A percentile compares a stretch with the other conserved stretches of the same genome.
Evolutionary conservation across 2,329 filamentous ascomycete genomes (phyloP).

Genomic region (Fusarium solani-melongenae): DNA sequence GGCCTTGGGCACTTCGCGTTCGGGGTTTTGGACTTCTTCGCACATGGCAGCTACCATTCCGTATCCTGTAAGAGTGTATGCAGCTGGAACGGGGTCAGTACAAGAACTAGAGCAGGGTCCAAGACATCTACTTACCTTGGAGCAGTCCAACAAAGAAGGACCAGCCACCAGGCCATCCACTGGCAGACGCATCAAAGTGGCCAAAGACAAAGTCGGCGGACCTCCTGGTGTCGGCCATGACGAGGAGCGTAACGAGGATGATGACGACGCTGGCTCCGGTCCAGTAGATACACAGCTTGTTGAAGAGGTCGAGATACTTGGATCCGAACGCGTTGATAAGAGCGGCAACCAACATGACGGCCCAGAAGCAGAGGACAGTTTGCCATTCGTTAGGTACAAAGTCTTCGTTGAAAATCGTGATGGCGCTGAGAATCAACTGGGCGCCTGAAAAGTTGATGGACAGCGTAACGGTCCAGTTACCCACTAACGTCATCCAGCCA

Average conservation of each 20-base stretch:
- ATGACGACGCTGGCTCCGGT: constrained; percentile 74
- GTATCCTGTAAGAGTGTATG: constrained; percentile 56
- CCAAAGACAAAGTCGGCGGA: constrained; percentile 73
- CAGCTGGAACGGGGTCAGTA: constrained; percentile 41
- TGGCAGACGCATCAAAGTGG: constrained; percentile 73
- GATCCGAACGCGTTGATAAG: constrained; percentile 72
- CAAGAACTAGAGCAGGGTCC: neutral
- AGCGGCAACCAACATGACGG: constrained; percentile 70
- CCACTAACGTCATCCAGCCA: constrained; percentile 78
- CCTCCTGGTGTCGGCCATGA: constrained; percentile 72
- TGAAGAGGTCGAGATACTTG: constrained; percentile 70
- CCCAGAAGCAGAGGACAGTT: constrained; percentile 79
- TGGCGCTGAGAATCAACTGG: constrained; percentile 74
- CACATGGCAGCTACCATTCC: constrained; percentile 65
- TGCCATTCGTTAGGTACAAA: constrained; percentile 74
- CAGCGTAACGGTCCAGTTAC: constrained; percentile 76
- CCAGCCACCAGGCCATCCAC: constrained; percentile 76
- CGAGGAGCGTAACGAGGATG: constrained; percentile 75
- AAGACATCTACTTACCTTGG: constrained; percentile 50
- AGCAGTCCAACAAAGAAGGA: constrained; percentile 66
- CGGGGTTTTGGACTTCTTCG: constrained; percentile 68
- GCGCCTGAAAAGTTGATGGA: constrained; percentile 76
- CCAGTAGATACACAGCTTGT: constrained; percentile 78
- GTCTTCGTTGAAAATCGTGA: constrained; percentile 69
- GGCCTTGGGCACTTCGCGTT: constrained; percentile 71